Conservation (phyloP, 2,329 filamentous ascomycete species). For the Monosporascus ibericus region DNA sequence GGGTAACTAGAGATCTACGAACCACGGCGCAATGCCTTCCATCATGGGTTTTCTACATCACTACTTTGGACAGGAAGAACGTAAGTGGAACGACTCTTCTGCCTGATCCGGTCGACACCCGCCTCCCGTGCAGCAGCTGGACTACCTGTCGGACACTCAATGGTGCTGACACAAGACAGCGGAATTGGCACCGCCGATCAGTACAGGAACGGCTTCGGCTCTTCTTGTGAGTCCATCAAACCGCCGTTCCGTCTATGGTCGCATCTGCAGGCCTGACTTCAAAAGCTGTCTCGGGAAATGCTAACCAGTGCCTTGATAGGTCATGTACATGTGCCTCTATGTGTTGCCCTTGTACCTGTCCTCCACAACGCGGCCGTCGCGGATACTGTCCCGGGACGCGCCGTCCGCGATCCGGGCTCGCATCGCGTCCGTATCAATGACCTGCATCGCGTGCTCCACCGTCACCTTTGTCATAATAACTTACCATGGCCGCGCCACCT, state of each 20-base stretch:
- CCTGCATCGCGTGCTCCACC: slow-evolving; percentile 62
- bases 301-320: slow-evolving; percentile 33
- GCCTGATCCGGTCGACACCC: background rate
- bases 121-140: too few species aligned
- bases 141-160: background rate
- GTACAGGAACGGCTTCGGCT: slow-evolving; percentile 28
- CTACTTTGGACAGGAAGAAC: slow-evolving; percentile 24
- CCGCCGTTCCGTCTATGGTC: slow-evolving; percentile 9
- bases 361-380: slow-evolving; percentile 70
- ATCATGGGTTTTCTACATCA: slow-evolving; percentile 20
- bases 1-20: too few species aligned
- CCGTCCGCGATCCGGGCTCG: slow-evolving; percentile 84
- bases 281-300: background rate
- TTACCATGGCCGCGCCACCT: slow-evolving; percentile 41
- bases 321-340: slow-evolving; percentile 82
- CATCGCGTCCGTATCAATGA: slow-evolving; percentile 71
- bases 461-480: slow-evolving; percentile 63
- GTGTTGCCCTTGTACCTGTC: slow-evolving; percentile 88
- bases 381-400: slow-evolving; percentile 74
- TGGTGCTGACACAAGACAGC: slow-evolving; percentile 20
- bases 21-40: slow-evolving; percentile 19
- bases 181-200: slow-evolving; percentile 33
- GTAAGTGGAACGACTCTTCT: slow-evolving; percentile 13
- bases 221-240: slow-evolving; percentile 27
- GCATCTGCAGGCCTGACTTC: background rate